Evolutionary conservation across 768 basidiomycete species (phyloP), one percentile per base, ranked within the genome.

Genomic region (Neoboletus magnificus): DNA sequence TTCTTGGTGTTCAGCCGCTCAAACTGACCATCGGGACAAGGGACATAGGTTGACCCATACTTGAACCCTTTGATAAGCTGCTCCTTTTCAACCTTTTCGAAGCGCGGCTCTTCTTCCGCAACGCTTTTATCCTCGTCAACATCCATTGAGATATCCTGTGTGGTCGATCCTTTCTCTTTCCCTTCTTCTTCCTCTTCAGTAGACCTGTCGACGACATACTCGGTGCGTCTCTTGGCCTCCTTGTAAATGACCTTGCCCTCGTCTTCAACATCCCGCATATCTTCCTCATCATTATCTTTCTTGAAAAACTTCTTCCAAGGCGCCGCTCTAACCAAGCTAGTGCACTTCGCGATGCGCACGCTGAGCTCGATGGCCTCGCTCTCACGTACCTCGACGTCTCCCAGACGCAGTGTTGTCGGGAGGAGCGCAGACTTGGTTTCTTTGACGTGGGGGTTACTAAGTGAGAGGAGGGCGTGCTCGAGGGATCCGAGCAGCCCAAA

Each of bases 41-140:
- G 92, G 3, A 84, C 88, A 70, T 92, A 94, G 1, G 90, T 88
- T 2, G 91, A 81, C 20, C 95, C 95, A 64, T 97, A 96, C 72
- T 90, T 89, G 77, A 89, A 95, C 2, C 91, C 93, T 60, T 79
- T 75, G 23, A 91, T 77, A 9, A 94, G 82, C 36, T 93, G 81
- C 62, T 91, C 88, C 70, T 87, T 88, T 66, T 90, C 86, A 7
- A 91, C 82, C 56, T 79, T 81, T 63, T 82, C 79, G 25, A 76
- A 54, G 16, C 67, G 69, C 71, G 75, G 69, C 23, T 74, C 74
- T 18, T 70, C 67, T 13, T 71, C 73, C 9, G 62, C 54, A 16
- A 66, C 66, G 5, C 73, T 74, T 22, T 73, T 67, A 23, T 71
- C 73, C 41, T 72, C 69, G 35, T 66, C 69, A 15, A 62, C 42